Evolutionary conservation across 495 filamentous ascomycete genomes (phyloP).

Genomic region (Coniosporium apollinis): DNA sequence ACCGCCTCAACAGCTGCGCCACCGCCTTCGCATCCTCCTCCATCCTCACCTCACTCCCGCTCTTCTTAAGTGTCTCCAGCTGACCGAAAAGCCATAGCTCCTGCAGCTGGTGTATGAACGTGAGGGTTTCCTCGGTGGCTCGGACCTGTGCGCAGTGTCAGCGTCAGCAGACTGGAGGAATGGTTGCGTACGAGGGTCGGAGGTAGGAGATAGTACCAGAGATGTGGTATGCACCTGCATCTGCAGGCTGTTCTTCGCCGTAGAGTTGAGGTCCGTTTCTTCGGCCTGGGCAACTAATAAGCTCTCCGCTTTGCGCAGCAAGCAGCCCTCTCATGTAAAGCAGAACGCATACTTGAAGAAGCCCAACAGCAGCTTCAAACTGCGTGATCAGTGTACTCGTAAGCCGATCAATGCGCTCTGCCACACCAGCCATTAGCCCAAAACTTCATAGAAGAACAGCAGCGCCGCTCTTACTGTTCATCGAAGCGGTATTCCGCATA

Average conservation of each 20-base stretch:
- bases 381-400: slow-evolving; percentile 33
- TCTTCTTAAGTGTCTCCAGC: slow-evolving; percentile 40
- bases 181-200: neutral
- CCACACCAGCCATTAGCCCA: neutral
- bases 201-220: slow-evolving; percentile 28
- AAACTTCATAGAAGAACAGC: neutral
- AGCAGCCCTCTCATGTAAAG: neutral
- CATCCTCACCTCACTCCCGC: slow-evolving; percentile 27
- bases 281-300: slow-evolving; percentile 22
- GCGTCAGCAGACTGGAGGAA: neutral
- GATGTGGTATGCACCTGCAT: slow-evolving; percentile 48
- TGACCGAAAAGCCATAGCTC: slow-evolving; percentile 63
- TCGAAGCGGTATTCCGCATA: neutral
- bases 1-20: slow-evolving; percentile 22
- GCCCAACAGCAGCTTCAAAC: slow-evolving; percentile 44
- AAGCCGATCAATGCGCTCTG: slow-evolving; percentile 17
- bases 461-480: neutral
- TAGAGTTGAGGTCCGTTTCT: slow-evolving; percentile 24
- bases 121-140: slow-evolving; percentile 47
- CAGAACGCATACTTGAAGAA: slow-evolving; percentile 30
- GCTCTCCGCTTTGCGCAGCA: slow-evolving; percentile 1
- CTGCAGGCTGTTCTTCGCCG: slow-evolving; percentile 42
- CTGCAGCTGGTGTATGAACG: slow-evolving; percentile 46
- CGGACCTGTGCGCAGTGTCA: slow-evolving; percentile 32
- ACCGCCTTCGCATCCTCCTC: slow-evolving; percentile 38